Base-by-base conservation (phyloP, 495 filamentous ascomycete genomes). In the Darksidea phi region DNA sequence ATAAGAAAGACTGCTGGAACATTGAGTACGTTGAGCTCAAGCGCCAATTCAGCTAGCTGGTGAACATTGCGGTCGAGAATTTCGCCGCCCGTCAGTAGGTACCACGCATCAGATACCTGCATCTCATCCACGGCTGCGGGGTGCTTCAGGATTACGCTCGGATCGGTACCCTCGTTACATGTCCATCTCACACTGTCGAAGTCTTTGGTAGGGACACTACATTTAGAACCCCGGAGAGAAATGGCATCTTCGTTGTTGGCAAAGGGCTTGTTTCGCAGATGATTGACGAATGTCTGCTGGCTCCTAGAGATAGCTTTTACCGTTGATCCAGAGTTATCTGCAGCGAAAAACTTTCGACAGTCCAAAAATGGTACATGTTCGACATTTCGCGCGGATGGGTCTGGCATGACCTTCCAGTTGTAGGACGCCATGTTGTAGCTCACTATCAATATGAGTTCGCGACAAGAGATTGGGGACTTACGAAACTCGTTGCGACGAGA, bases 1-100 rank as follows among this genome's bases (percentile, higher is more conserved):
- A 66, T 66, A 12, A 66, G 24, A 21, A 66, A 66, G 4, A 66
- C 58, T 8, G 61, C 34, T 0, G 63, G 63, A 11, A 66, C 48
- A 28, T 23, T 62, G 11, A 57, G 26, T 1, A 66, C 46, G 26
- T 54, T 26, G 17, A 37, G 26, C 12, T 41, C 48, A 17, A 47
- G 34, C 8, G 63, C 63, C 13, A 61, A 24, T 20, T 48, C 36
- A 6, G 63, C 51, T 0, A 66, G 47, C 17, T 45, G 8, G 20
- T 57, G 54, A 4, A 66, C 63, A 28, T 57, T 52, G 0, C 34
- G 15, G 13, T 61, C 53, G 21, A 18, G 38, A 8, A 66, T 54
- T 32, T 66, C 51, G 23, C 63, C 63, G 32, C 61, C 63, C 6
- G 63, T 66, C 11, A 66, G 1, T 0, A 66, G 49, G 38, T 52